These are phyloP conservation scores for Talaromyces proteolyticus DNA, from an alignment of 495 filamentous ascomycete genomes.

Conservation along the genomic window DNA sequence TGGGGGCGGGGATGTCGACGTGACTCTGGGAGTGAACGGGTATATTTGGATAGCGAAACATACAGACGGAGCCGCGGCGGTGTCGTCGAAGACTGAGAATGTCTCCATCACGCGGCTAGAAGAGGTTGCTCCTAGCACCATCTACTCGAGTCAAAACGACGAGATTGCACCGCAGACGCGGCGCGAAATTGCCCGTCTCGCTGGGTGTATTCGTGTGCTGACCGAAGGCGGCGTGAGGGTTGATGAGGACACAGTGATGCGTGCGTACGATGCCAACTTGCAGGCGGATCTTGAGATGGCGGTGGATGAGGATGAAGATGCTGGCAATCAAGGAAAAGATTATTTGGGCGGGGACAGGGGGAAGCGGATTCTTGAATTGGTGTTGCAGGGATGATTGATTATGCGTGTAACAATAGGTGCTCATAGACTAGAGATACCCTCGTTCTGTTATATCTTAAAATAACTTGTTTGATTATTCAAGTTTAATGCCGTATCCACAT, in stretches of 20 bases:
- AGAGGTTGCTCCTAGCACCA: constrained; percentile 64
- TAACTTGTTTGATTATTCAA: too few relatives aligned
- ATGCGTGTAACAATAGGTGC: too few relatives aligned
- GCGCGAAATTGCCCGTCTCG: constrained; percentile 78
- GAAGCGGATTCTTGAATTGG: constrained; percentile 55
- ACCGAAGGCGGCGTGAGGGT: constrained; percentile 77
- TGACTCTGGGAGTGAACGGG: constrained; percentile 90
- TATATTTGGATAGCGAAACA: constrained; percentile 92
- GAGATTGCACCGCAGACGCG: constrained; percentile 67
- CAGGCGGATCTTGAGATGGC: constrained; percentile 61
- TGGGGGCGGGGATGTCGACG: constrained; percentile 73
- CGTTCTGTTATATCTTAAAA: too few relatives aligned
- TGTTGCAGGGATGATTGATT: too few relatives aligned
- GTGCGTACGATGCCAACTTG: constrained; percentile 71
- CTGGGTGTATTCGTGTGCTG: constrained; percentile 72
- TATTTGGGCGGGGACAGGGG: constrained; percentile 74
- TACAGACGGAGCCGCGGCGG: constrained; percentile 44
- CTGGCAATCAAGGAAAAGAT: constrained; percentile 42
- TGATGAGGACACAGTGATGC: constrained; percentile 86
- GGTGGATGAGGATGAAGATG: constrained; percentile 33
- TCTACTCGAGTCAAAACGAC: constrained; percentile 92
- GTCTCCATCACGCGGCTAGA: constrained; percentile 75
- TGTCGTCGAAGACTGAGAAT: constrained; percentile 38
- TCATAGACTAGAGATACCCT: not conserved
- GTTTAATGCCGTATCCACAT: too few relatives aligned